Evolutionary conservation across 805 yeast genomes (phyloP).

Genomic region (Kazachstania kunashirensis): DNA sequence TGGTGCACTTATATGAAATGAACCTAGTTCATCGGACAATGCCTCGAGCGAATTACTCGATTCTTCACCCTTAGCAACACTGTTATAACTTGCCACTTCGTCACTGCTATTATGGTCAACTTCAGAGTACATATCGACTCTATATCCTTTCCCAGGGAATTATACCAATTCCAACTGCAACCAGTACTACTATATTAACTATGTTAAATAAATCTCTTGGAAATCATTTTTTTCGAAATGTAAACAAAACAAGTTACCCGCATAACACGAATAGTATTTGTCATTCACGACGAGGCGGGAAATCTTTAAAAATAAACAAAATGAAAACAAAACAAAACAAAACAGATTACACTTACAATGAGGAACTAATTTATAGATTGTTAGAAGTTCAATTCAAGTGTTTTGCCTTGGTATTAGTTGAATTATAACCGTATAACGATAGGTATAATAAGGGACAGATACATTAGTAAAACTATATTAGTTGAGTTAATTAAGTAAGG

Average conservation of each 20-base stretch:
- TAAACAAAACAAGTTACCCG: slow-evolving; percentile 5
- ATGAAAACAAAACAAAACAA: slow-evolving; percentile 1
- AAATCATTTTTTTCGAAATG: slow-evolving; percentile 3
- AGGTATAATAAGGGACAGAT: too few relatives aligned
- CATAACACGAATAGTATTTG: slow-evolving; percentile 4
- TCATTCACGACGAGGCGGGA: too few relatives aligned
- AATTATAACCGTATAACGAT: too few relatives aligned
- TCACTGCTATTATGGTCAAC: not conserved
- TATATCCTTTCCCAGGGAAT: not conserved
- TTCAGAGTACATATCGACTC: not conserved
- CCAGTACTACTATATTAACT: too few relatives aligned
- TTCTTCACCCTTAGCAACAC: not conserved
- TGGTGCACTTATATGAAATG: slow-evolving; percentile 4
- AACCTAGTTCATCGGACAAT: slow-evolving; percentile 3
- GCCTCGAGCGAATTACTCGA: not conserved
- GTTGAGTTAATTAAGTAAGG: too few relatives aligned
- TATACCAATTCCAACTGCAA: not conserved
- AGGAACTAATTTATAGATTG: too few relatives aligned
- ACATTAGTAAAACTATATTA: too few relatives aligned
- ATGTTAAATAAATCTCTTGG: too few relatives aligned
- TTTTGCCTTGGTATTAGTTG: too few relatives aligned
- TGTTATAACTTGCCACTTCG: not conserved
- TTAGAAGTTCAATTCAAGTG: too few relatives aligned
- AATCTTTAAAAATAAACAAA: not conserved
- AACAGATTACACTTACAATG: not conserved